Base-by-base conservation (phyloP, 805 yeast genomes). In the Cyberlindnera mycetangii region DNA sequence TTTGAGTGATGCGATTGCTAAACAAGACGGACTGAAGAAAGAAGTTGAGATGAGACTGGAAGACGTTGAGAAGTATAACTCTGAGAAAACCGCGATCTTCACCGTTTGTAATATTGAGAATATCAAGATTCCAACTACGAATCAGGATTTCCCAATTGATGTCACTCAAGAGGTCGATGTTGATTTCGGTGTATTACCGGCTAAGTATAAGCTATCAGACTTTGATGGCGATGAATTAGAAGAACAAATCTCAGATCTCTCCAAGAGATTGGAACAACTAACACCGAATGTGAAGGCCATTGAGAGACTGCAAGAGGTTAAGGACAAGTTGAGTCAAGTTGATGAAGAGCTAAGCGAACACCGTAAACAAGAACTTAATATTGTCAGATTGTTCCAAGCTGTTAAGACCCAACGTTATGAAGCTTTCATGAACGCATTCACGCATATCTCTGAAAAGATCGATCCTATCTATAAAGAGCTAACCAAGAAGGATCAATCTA, bases 241-340 rank as follows among this genome's bases (percentile, higher is more conserved):
- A 11, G 60, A 58, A 1, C 67, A 66, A 35, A 70, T 78, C 8
- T 58, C 59, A n/a, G 66, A 59, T 3, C 49, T 65, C 9, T 59
- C 64, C 24, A 67, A 66, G 42, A 61, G 57, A 36, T 48, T 68
- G 41, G 54, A 61, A 37, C 38, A 54, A 44, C 39, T 89, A 55
- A 80, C 87, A 25, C 96, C 97, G n/a, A 89, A 89, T 61, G 71
- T 80, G 31, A 85, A 84, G 52, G 96, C 97, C 0, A 67, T 76
- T 24, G 95, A 86, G 41, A 74, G 96, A 55, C 73, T 88, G 35
- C 73, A 70, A 28, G 89, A 85, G 41, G 86, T 85, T 8, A 81
- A 84, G 50, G 69, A 62, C 7, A 78, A 79, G 51, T 70, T 84
- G 28, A 70, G 72, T 8, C 80, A 73, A 7, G 72, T 82, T 38